phyloP scores from a whole-genome alignment of 164 flowering plant species.

The Vitis riparia region DNA sequence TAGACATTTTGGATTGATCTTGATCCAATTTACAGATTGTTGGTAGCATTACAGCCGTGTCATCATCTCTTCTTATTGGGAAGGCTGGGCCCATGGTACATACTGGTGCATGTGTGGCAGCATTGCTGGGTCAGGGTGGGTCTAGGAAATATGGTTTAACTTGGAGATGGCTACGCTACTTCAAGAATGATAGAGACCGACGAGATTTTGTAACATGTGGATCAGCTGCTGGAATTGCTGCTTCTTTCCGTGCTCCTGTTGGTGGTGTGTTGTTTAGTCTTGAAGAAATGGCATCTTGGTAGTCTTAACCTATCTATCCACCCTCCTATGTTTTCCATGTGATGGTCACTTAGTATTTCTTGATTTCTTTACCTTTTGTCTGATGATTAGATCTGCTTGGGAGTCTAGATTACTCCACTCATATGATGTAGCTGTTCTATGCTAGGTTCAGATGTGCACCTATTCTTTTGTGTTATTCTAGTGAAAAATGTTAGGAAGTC shows the following conservation, averaged over 20 bases:
- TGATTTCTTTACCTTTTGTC: not conserved
- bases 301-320: conserved; percentile 6
- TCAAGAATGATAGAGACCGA: conserved; percentile 88
- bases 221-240: conserved; percentile 92
- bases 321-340: not conserved
- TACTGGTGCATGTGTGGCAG: conserved; percentile 81
- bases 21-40: conserved; percentile 47
- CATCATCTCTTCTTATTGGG: conserved; percentile 74
- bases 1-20: conserved; percentile 4
- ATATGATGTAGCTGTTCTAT: not conserved
- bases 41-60: conserved; percentile 82
- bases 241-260: conserved; percentile 95
- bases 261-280: conserved; percentile 91
- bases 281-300: conserved; percentile 97
- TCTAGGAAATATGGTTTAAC: conserved; percentile 66
- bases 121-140: conserved; percentile 85
- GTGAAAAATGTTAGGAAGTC: not conserved
- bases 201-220: conserved; percentile 92
- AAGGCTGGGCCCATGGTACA: conserved; percentile 97
- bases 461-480: not conserved
- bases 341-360: not conserved
- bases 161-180: conserved; percentile 80
- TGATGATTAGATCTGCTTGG: not conserved
- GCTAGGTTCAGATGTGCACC: not conserved
- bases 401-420: not conserved